phyloP scores from a whole-genome alignment of 176 grass and related monocot genomes.

The Oryza glumipatula region DNA sequence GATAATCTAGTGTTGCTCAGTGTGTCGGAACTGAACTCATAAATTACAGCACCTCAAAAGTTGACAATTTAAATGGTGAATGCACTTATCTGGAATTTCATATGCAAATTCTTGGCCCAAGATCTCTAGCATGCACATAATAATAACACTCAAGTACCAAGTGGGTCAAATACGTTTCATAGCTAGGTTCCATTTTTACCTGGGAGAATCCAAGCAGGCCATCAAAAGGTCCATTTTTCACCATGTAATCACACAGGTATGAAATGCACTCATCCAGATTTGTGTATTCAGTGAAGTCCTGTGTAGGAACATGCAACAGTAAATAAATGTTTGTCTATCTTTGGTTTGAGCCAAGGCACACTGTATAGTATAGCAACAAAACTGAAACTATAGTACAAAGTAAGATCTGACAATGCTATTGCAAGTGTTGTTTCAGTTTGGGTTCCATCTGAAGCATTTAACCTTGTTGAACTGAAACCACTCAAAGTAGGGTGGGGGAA shows the following conservation, averaged over 20 bases:
- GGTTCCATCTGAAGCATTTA: constrained; percentile 15
- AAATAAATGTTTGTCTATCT: neutral
- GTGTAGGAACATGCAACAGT: neutral
- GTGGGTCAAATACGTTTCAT: neutral
- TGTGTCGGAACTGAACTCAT: neutral
- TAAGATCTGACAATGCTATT: neutral
- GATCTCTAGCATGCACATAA: constrained; percentile 17
- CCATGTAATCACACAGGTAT: constrained; percentile 75
- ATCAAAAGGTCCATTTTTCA: constrained; percentile 80
- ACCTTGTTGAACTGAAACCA: constrained; percentile 97
- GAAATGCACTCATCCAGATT: constrained; percentile 81
- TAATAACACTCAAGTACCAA: neutral
- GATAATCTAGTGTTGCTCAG: neutral
- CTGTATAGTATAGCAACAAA: neutral
- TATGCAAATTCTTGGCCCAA: neutral
- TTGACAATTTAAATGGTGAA: neutral
- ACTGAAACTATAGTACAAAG: neutral
- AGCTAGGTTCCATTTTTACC: constrained; percentile 42
- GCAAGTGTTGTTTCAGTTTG: neutral
- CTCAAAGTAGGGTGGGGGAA: constrained; percentile 79
- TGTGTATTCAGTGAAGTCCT: constrained; percentile 88
- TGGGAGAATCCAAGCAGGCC: constrained; percentile 92
- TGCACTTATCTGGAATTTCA: neutral
- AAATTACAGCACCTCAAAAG: constrained; percentile 7
- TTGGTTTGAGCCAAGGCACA: neutral